Evolutionary conservation across 2,329 filamentous ascomycete genomes (phyloP), one percentile per base, ranked within the genome.

Genomic region (Aspergillus clavatus): DNA sequence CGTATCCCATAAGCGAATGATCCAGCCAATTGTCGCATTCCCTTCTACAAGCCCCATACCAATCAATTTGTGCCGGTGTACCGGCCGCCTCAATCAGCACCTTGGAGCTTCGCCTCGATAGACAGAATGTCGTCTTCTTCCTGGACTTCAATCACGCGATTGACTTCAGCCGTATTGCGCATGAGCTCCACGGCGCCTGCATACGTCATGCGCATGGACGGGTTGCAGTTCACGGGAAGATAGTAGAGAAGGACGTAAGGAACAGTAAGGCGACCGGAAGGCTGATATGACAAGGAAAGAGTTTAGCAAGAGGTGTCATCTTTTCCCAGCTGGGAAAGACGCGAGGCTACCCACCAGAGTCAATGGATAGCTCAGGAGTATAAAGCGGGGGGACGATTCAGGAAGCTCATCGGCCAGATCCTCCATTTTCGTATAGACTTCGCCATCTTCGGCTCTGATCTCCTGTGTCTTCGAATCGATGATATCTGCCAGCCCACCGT

Each of bases 181-280:
- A 97, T 89, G 67, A 97, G 71, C 72, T 98, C 93, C 71, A 96
- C 95, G 35, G 93, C 93, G 29, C 90, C 87, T 23, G 93, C 93
- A 67, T 97, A 98, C 64, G 93, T 74, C 93, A 97, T 97, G 56
- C 88, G 82, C 62, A 86, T 75, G 62, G 90, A 87, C 55, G 79
- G 81, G 66, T 95, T 96, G 72, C 88, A 93, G 39, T 91, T 96
- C 41, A 84, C 86, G 6, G 93, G 93, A 18, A 97, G 82, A 72
- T 95, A 97, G 75, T 95, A 96, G 18, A 98, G 73, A 65, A 97
- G 81, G 38, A 96, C 89, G 66, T 98, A 98, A 7, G 93, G 93
- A 3, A 95, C 89, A 4, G 88, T 86, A 35, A 89, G 69, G 22
- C 93, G 83, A 45, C 93, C 93, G 42, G 87, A 89, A 36, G 83